Percentiles rank a stretch among this genome's conserved stretches.
phyloP scores from a whole-genome alignment of 768 basidiomycete species.

The Rhodocollybia butyracea region DNA sequence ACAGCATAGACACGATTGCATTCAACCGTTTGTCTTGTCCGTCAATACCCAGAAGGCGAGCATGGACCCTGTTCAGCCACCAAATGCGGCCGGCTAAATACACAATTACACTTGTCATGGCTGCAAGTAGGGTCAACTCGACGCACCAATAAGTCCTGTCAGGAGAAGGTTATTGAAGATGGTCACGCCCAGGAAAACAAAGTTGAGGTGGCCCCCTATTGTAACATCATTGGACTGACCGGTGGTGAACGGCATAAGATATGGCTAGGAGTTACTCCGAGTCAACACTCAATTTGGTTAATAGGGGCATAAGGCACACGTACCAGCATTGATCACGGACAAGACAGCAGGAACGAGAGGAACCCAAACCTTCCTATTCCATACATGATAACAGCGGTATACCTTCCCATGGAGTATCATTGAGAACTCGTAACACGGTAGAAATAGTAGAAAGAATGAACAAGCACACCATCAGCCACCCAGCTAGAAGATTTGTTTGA shows the following conservation, averaged over 20 bases:
- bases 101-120: background rate
- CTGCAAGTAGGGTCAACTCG: background rate
- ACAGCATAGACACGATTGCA: slow-evolving; percentile 5
- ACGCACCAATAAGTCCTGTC: background rate
- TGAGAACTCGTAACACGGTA: background rate
- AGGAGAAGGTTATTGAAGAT: background rate
- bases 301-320: background rate
- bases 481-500: background rate
- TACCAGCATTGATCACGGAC: slow-evolving; percentile 1
- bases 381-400: background rate
- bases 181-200: background rate
- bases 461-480: background rate
- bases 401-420: background rate
- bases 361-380: background rate
- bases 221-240: background rate
- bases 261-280: background rate
- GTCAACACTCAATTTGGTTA: background rate
- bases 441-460: background rate
- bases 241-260: background rate
- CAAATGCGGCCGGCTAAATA: background rate
- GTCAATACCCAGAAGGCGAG: background rate
- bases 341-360: background rate
- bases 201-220: background rate
- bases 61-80: background rate
- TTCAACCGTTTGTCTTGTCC: background rate